Evolutionary conservation across 2,329 filamentous ascomycete species (phyloP).

Genomic region (Scedosporium dehoogii): DNA sequence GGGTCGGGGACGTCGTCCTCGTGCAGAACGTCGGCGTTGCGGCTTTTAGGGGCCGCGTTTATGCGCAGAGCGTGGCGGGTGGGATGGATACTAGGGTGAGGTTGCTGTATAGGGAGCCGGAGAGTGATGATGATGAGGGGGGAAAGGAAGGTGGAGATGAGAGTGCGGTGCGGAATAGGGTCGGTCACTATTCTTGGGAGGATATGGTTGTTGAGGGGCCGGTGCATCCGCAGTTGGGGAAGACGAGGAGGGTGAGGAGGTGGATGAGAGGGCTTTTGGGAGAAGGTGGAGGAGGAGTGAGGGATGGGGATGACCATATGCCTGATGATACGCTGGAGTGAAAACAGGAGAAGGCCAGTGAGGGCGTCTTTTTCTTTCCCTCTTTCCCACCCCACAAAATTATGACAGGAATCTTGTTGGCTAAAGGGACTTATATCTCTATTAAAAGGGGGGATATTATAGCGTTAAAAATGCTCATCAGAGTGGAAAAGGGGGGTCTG

Average conservation of each 20-base stretch:
- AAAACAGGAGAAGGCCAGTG: neutral
- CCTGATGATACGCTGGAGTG: constrained; percentile 29
- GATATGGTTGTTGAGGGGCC: constrained; percentile 29
- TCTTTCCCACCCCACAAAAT: neutral
- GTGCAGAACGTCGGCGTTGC: constrained; percentile 70
- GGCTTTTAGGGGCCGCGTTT: constrained; percentile 66
- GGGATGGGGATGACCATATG: constrained; percentile 14
- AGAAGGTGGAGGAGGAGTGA: constrained; percentile 4
- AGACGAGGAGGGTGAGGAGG: constrained; percentile 57
- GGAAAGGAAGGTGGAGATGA: constrained; percentile 33
- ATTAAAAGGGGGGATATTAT: neutral
- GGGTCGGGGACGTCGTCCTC: constrained; percentile 67
- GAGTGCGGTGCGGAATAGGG: neutral
- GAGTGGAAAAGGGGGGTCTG: neutral
- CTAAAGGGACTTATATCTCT: neutral
- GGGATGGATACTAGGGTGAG: constrained; percentile 56
- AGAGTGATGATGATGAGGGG: constrained; percentile 38
- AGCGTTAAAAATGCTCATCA: neutral
- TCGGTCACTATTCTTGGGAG: constrained; percentile 41
- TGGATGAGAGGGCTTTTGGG: constrained; percentile 68
- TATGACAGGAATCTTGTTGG: neutral
- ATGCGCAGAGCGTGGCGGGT: constrained; percentile 70
- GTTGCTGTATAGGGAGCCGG: constrained; percentile 49
- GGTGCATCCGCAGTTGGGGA: constrained; percentile 44
- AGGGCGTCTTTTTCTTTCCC: neutral